Evolutionary conservation across 345 rosid species (phyloP).

Genomic region (Gossypium herbaceum): DNA sequence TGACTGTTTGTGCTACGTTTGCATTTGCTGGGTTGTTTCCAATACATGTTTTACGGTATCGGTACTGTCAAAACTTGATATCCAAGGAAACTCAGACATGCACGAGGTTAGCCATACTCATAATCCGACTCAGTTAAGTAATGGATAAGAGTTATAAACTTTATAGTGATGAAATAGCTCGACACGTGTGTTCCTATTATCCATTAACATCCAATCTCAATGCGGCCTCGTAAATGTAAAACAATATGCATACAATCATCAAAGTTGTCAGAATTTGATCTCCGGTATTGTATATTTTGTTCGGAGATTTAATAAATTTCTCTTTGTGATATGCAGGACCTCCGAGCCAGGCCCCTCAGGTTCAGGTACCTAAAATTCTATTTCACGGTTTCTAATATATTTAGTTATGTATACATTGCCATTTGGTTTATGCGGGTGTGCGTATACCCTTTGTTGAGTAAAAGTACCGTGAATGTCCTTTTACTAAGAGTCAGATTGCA

Average conservation of each 20-base stretch:
- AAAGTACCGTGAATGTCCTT: too few species aligned
- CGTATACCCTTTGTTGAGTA: background rate
- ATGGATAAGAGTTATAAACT: background rate
- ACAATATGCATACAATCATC: background rate
- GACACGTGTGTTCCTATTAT: background rate
- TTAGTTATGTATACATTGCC: background rate
- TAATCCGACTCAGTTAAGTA: too few species aligned
- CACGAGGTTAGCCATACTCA: too few species aligned
- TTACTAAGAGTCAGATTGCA: too few species aligned
- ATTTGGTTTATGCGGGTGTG: background rate
- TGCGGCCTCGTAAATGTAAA: background rate
- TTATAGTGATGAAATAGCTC: background rate
- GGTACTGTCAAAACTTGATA: background rate
- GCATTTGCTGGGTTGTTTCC: background rate
- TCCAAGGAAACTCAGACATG: background rate
- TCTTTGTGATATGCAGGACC: conserved; percentile 42
- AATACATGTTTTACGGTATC: background rate
- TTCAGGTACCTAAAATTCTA: conserved; percentile 41
- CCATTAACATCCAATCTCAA: background rate
- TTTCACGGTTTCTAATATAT: background rate
- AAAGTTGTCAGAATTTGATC: background rate
- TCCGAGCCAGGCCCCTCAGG: conserved; percentile 37
- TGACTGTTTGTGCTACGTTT: background rate
- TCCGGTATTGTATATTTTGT: background rate
- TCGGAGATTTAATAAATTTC: background rate